Percentiles rank a stretch among this genome's conserved stretches.
These are phyloP conservation scores for Agaricus subrufescens DNA, from an alignment of 768 basidiomycete genomes.

Conservation along the genomic window DNA sequence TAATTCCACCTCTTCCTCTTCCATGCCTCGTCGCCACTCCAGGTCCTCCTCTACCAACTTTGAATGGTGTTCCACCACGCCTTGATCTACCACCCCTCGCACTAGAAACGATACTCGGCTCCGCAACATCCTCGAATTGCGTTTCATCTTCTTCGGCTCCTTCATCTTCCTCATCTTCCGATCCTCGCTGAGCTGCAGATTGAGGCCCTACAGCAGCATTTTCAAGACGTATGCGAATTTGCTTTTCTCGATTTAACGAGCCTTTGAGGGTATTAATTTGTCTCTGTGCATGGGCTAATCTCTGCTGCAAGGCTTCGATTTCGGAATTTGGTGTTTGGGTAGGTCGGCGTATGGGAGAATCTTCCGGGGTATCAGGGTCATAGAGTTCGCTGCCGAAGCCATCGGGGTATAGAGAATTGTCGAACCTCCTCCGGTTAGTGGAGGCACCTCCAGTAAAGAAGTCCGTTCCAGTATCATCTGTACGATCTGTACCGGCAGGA, in stretches of 20 bases:
- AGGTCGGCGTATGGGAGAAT: conserved; percentile 42
- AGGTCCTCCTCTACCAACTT: conserved; percentile 34
- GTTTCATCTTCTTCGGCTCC: conserved; percentile 29
- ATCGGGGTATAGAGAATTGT: conserved; percentile 32
- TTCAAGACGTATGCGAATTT: conserved; percentile 51
- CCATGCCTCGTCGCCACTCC: conserved; percentile 33
- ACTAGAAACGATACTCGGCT: conserved; percentile 37
- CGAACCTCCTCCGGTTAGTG: conserved; percentile 54
- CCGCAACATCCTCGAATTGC: conserved; percentile 26
- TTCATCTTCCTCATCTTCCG: conserved; percentile 43
- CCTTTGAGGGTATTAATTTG: conserved; percentile 81
- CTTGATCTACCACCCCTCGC: conserved; percentile 24
- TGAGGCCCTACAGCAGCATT: neutral
- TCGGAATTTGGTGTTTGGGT: conserved; percentile 72
- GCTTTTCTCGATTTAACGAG: conserved; percentile 78
- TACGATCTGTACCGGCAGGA: conserved; percentile 43
- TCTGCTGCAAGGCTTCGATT: conserved; percentile 75
- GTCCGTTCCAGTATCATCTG: conserved; percentile 50
- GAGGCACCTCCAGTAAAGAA: conserved; percentile 66
- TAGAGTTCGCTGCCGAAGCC: conserved; percentile 36
- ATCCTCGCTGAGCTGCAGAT: conserved; percentile 15
- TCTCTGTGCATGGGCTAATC: conserved; percentile 81
- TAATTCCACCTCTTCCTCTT: conserved; percentile 44
- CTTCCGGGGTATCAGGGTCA: conserved; percentile 55
- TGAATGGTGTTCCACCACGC: conserved; percentile 51